Percentiles rank a stretch among this genome's conserved stretches.
These are phyloP conservation scores for Peniophora sp. DNA, from an alignment of 1,284 basidiomycete genomes.

Conservation along the genomic window DNA sequence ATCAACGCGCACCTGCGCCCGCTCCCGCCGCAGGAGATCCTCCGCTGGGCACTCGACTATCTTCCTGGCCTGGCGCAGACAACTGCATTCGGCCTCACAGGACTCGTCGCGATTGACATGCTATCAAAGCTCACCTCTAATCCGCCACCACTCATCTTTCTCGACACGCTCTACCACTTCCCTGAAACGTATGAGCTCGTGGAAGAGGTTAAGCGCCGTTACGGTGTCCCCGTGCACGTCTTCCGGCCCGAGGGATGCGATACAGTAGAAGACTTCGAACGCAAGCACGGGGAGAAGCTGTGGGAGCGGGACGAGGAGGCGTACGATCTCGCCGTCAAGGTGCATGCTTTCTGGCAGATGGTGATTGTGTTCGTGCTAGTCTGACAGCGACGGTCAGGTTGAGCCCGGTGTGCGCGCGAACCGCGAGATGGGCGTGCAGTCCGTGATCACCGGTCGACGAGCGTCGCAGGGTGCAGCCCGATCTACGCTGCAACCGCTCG, in stretches of 20 bases:
- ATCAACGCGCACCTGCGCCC: constrained; percentile 71
- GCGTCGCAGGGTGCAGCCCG: constrained; percentile 90
- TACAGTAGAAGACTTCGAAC: constrained; percentile 73
- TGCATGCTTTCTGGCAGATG: constrained; percentile 20
- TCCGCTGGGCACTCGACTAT: constrained; percentile 76
- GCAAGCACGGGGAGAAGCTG: constrained; percentile 71
- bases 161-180: constrained; percentile 98
- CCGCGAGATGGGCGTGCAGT: constrained; percentile 69
- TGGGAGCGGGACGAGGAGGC: constrained; percentile 88
- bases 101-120: constrained; percentile 89
- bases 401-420: constrained; percentile 93
- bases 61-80: constrained; percentile 83
- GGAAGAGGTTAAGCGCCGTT: constrained; percentile 70
- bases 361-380: neutral
- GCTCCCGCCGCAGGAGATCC: constrained; percentile 74
- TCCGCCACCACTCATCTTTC: constrained; percentile 77
- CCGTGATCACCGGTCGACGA: constrained; percentile 92
- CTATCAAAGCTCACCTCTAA: constrained; percentile 66
- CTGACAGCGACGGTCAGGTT: constrained; percentile 45
- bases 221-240: constrained; percentile 67
- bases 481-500: constrained; percentile 76
- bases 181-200: constrained; percentile 87
- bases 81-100: constrained; percentile 91
- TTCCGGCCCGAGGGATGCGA: constrained; percentile 76
- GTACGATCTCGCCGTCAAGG: constrained; percentile 94